phyloP scores from a whole-genome alignment of 805 yeast genomes.

The Dipodascus geniculatus region DNA sequence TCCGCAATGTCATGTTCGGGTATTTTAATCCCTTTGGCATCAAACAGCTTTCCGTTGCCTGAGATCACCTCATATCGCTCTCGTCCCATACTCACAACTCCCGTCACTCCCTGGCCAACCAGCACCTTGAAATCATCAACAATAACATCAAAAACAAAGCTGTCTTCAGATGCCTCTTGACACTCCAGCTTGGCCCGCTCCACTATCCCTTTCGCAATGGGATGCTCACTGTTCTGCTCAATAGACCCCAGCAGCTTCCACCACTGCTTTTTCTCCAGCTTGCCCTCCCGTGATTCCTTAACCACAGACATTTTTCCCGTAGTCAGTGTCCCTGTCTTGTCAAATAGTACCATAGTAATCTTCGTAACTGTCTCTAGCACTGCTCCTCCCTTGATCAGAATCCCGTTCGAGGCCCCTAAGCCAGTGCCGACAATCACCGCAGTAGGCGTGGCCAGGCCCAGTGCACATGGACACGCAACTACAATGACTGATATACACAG shows the following conservation, averaged over 20 bases:
- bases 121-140: conserved; percentile 17
- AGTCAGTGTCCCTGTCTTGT: conserved; percentile 93
- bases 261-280: conserved; percentile 17
- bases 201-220: conserved; percentile 65
- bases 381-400: conserved; percentile 87
- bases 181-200: conserved; percentile 23
- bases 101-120: conserved; percentile 26
- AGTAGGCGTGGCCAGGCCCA: conserved; percentile 96
- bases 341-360: conserved; percentile 64
- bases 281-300: conserved; percentile 4
- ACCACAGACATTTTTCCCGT: conserved; percentile 59
- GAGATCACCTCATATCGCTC: conserved; percentile 40
- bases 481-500: conserved; percentile 86
- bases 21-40: not conserved
- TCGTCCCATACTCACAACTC: conserved; percentile 9
- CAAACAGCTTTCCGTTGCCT: conserved; percentile 22
- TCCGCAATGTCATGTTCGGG: not conserved
- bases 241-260: conserved; percentile 47
- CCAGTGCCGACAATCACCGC: conserved; percentile 99
- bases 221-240: conserved; percentile 76
- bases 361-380: conserved; percentile 62
- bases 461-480: conserved; percentile 97
- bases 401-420: conserved; percentile 82
- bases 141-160: conserved; percentile 6
- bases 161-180: conserved; percentile 5